phyloP scores from a whole-genome alignment of 495 filamentous ascomycete species.

The Rhizodiscina lignyota region DNA sequence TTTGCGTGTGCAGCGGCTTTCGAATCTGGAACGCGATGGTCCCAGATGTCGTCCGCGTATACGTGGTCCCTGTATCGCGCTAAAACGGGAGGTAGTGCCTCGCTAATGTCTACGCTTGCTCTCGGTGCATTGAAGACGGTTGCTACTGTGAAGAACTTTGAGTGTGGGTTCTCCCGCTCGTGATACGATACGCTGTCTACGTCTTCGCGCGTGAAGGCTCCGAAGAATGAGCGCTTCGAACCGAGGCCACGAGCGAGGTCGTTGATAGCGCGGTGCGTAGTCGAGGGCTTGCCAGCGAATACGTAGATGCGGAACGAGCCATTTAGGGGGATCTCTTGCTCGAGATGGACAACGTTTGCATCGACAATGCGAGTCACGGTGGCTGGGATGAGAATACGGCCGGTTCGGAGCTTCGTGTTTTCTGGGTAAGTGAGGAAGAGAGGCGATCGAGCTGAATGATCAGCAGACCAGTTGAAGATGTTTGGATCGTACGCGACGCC shows the following conservation, averaged over 20 bases:
- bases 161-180: constrained; percentile 70
- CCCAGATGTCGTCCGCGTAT: constrained; percentile 74
- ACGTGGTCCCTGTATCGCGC: constrained; percentile 66
- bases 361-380: constrained; percentile 73
- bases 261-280: constrained; percentile 41
- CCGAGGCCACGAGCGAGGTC: constrained; percentile 50
- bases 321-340: constrained; percentile 77
- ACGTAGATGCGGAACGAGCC: constrained; percentile 76
- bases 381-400: constrained; percentile 55
- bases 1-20: constrained; percentile 60
- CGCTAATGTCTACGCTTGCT: constrained; percentile 44
- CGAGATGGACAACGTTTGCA: constrained; percentile 70
- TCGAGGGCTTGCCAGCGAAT: constrained; percentile 58
- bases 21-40: constrained; percentile 49
- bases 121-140: constrained; percentile 52
- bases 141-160: constrained; percentile 60
- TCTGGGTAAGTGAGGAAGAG: constrained; percentile 41
- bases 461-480: constrained; percentile 53
- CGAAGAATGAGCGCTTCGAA: constrained; percentile 52
- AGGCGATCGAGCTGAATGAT: constrained; percentile 51
- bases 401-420: constrained; percentile 39
- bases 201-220: constrained; percentile 41
- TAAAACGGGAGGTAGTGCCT: constrained; percentile 36
- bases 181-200: constrained; percentile 56
- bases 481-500: constrained; percentile 46